phyloP scores from a whole-genome alignment of 352 stramenopile genomes.

The Phytophthora constricta region DNA sequence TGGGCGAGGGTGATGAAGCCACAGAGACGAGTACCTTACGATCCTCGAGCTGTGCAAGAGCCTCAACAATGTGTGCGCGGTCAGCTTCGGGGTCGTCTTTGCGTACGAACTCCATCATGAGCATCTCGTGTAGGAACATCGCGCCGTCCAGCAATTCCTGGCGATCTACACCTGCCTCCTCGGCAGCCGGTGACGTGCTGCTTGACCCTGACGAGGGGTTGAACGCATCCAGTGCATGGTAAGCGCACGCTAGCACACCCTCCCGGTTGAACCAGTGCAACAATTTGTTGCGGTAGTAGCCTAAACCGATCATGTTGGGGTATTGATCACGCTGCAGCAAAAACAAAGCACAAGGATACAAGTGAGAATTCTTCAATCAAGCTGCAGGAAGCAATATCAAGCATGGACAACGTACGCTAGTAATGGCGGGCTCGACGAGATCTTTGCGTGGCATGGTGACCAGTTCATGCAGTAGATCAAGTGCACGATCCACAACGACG shows the following conservation, averaged over 20 bases:
- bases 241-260: constrained; percentile 79
- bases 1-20: constrained; percentile 14
- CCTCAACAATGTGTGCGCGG: constrained; percentile 43
- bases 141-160: constrained; percentile 66
- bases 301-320: constrained; percentile 86
- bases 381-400: not conserved
- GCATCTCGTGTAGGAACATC: constrained; percentile 79
- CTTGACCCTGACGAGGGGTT: constrained; percentile 29
- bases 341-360: constrained; percentile 11
- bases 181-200: constrained; percentile 8
- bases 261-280: constrained; percentile 88
- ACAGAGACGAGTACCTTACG: constrained; percentile 45
- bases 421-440: constrained; percentile 80
- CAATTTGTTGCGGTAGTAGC: constrained; percentile 90
- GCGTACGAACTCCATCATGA: constrained; percentile 83
- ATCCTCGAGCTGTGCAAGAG: constrained; percentile 50
- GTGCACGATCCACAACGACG: constrained; percentile 69
- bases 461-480: constrained; percentile 74
- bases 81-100: constrained; percentile 62
- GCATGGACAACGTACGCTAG: constrained; percentile 49
- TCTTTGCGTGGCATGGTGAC: constrained; percentile 77
- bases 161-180: constrained; percentile 43
- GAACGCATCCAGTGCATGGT: constrained; percentile 66
- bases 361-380: constrained; percentile 17
- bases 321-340: constrained; percentile 73